A percentile compares a stretch with the other conserved stretches of the same genome.
These are phyloP conservation scores for Aureobasidium sp. DNA, from an alignment of 2,329 filamentous ascomycete genomes.

Conservation along the genomic window DNA sequence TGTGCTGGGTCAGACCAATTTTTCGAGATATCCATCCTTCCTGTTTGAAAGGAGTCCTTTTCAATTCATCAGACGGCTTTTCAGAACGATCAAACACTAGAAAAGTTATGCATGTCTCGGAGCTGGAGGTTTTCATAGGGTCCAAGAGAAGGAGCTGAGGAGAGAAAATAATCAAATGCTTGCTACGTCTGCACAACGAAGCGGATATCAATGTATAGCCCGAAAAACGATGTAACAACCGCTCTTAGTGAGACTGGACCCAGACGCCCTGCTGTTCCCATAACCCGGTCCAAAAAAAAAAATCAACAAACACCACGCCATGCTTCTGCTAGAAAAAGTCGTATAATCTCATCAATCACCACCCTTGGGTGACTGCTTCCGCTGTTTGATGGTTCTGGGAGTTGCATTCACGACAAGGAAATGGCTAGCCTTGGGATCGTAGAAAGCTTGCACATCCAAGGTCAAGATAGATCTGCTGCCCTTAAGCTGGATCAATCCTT, in stretches of 20 bases:
- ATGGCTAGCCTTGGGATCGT: slow-evolving; percentile 37
- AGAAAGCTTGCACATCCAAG: slow-evolving; percentile 39
- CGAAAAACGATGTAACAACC: slow-evolving; percentile 1
- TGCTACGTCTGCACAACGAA: slow-evolving; percentile 2
- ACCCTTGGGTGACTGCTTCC: slow-evolving; percentile 35
- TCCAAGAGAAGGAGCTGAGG: slow-evolving; percentile 39
- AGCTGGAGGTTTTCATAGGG: neutral
- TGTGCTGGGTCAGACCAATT: neutral
- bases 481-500: slow-evolving; percentile 40
- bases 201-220: slow-evolving; percentile 11
- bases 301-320: slow-evolving; percentile 13
- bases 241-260: neutral
- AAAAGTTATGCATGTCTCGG: neutral
- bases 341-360: slow-evolving; percentile 22
- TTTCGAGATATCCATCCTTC: neutral
- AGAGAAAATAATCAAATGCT: slow-evolving; percentile 45
- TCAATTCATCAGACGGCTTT: neutral
- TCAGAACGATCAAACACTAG: neutral
- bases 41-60: neutral
- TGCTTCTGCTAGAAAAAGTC: slow-evolving; percentile 9
- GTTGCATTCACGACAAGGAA: slow-evolving; percentile 29
- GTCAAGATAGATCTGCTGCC: slow-evolving; percentile 36
- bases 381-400: slow-evolving; percentile 27
- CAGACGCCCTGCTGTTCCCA: slow-evolving; percentile 1
- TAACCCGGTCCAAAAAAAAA: neutral